Conservation (phyloP, 257 asterid genomes). For the Solanum clarkiae region DNA sequence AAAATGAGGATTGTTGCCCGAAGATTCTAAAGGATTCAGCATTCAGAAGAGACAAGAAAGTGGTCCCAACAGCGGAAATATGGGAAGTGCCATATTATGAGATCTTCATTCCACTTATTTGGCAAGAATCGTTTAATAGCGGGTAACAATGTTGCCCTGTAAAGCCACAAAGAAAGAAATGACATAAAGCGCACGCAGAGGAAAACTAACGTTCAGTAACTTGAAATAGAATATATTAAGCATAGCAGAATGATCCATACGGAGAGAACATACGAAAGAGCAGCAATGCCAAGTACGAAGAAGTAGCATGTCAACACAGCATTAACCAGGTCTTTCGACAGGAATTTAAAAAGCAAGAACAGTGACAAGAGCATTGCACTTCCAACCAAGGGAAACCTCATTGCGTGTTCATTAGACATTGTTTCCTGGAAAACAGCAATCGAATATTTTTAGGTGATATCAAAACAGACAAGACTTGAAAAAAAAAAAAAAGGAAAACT, state of each 20-base stretch:
- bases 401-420: constrained; percentile 94
- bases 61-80: constrained; percentile 44
- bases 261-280: constrained; percentile 79
- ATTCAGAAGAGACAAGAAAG: neutral
- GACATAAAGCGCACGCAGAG: neutral
- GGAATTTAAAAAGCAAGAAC: constrained; percentile 87
- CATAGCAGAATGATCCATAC: constrained; percentile 8
- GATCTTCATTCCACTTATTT: constrained; percentile 64
- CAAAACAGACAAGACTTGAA: neutral
- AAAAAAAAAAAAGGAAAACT: neutral
- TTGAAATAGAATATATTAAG: neutral
- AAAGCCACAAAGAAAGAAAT: constrained; percentile 10
- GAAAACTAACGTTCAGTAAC: neutral
- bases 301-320: constrained; percentile 91
- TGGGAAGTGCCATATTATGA: constrained; percentile 61
- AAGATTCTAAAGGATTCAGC: neutral
- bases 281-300: constrained; percentile 82
- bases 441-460: neutral
- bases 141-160: constrained; percentile 89
- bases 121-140: constrained; percentile 67
- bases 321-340: constrained; percentile 98
- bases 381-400: constrained; percentile 94
- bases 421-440: constrained; percentile 57
- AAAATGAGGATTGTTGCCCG: neutral
- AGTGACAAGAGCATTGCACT: constrained; percentile 92